phyloP scores from a whole-genome alignment of 345 rosid genomes.

The Syzygium grande region DNA sequence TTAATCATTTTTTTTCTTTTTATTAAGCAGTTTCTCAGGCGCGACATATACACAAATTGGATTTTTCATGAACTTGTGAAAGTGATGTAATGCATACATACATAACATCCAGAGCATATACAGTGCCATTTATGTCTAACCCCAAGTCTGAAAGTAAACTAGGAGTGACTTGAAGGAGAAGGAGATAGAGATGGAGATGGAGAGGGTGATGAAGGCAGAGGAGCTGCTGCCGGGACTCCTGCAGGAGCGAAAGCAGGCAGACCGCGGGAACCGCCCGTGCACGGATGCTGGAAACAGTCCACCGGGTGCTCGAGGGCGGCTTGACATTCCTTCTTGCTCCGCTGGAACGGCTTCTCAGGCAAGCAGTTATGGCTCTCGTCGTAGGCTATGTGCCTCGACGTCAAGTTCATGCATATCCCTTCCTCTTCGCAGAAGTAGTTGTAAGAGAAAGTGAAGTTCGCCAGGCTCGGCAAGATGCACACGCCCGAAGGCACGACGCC shows the following conservation, averaged over 20 bases:
- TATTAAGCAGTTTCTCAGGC: not conserved
- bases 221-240: slow-evolving; percentile 16
- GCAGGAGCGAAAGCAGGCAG: slow-evolving; percentile 10
- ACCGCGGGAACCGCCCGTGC: slow-evolving; percentile 6
- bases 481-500: slow-evolving; percentile 62
- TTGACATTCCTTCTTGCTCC: slow-evolving; percentile 53
- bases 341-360: slow-evolving; percentile 61
- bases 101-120: not conserved
- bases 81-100: not conserved
- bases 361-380: slow-evolving; percentile 77
- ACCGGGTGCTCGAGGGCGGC: slow-evolving; percentile 55
- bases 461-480: slow-evolving; percentile 57
- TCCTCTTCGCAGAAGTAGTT: slow-evolving; percentile 85
- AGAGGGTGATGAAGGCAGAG: slow-evolving; percentile 5
- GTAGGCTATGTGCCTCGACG: slow-evolving; percentile 37
- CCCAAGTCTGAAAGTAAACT: not conserved
- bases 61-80: not conserved
- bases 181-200: slow-evolving; percentile 30
- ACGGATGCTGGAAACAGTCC: slow-evolving; percentile 50
- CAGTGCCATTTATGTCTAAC: not conserved
- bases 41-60: not conserved
- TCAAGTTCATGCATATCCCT: slow-evolving; percentile 59
- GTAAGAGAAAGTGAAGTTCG: slow-evolving; percentile 58
- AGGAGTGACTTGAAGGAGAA: not conserved
- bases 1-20: not conserved